Base-by-base conservation (phyloP, 441 rosid species). In the Jatropha multifida region DNA sequence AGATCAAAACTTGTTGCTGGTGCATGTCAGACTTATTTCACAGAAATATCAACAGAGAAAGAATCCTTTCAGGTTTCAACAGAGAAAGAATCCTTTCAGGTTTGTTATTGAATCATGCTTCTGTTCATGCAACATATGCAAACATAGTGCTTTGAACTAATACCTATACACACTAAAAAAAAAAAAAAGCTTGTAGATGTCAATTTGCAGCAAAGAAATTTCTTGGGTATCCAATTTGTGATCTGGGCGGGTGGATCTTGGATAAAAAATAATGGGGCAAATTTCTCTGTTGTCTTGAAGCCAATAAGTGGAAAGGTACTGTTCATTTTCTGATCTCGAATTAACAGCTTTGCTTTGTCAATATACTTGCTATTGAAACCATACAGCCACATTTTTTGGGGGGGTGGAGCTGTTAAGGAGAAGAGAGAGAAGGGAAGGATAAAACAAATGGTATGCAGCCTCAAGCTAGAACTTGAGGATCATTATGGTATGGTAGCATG, bases 11-110 rank as follows among this genome's bases (percentile, higher is more conserved):
- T 87, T 75, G 86, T 85, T 75, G 78, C 83, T 3, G 86, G 86
- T 83, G 92, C 92, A 59, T 88, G 90, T 82, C 94, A 90, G 76
- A 88, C 90, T 66, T 82, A 85, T 79, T 90, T 90, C 76, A 82
- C 76, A 7, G 86, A 87, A 27, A 72, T 74, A 73, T 81, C 83
- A 51, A 79, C 69, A 51, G 76, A 73, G 79, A 84, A 82, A 77
- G 87, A 85, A 74, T 80, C 82, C 56, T 90, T 87, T 78, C 89
- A 90, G 89, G 90, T 88, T 76, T 76, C 83, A 51, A 79, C 69
- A 51, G 76, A 73, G 79, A 84, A 82, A 77, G 87, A 85, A 74
- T 80, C 82, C 56, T 90, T 87, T 78, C 89, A 90, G 89, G 90
- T 88, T 76, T 76, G 61, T 64, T 68, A 23, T 44, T 13, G 40